Base-by-base conservation (phyloP, 116 monocot genomes). In the Trichopus zeylanicus region DNA sequence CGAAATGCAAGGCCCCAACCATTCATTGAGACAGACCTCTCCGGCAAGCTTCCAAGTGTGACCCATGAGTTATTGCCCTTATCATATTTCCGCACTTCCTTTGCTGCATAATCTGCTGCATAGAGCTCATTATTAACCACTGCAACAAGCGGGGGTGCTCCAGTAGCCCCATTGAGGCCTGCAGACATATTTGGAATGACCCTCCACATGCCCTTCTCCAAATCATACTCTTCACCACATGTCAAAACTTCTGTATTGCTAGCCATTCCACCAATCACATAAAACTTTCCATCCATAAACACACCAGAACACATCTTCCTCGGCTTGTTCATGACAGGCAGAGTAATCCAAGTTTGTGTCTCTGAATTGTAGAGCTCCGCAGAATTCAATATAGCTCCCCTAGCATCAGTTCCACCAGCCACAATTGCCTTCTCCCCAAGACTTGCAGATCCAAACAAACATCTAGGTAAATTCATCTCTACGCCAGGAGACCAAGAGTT, bases 1-100 rank as follows among this genome's bases (percentile, higher is more conserved):
- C 90, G 59, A 48, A 95, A 95, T 20, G 95, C 95, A 71, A 95
- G 80, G 12, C 95, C 95, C 95, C 89, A 89, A 2, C 95, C 95
- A 57, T 95, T 89, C 68, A 90, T 73, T 7, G 90, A 86, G 1
- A 72, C 84, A 12, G 90, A 78, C 63, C 94, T 75, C 72, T 93
- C 89, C 0, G 95, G 95, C 66, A 95, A 56, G 58, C 56, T 76
- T 4, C 95, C 95, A n/a, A 95, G 57, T 39, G 80, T 81, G 21
- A 74, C 60, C 95, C 95, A 95, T 3, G 57, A 33, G 31, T 84
- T 90, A 22, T 69, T 75, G 59, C 64, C 51, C 68, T 89, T 95
- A 35, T 81, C 68, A 39, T 95, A 95, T 59, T 78, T 95, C 55
- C 75, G 67, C 49, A 95, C 73, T 51, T 76, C 71, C 62, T 79